Conservation (phyloP, 495 filamentous ascomycete genomes). For the Pyrenula massariospora region DNA sequence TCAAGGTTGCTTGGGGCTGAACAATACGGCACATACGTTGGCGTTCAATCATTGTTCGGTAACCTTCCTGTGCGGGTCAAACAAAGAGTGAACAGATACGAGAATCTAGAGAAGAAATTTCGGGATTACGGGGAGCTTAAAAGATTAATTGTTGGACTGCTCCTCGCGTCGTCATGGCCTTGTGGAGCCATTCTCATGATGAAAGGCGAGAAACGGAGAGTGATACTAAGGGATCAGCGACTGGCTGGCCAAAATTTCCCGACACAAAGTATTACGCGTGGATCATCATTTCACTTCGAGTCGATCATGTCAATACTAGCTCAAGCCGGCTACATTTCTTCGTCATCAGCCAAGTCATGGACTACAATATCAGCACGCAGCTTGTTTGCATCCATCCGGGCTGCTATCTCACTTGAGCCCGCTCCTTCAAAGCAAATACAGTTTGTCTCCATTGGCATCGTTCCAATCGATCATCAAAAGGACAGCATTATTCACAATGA, state of each 20-base stretch:
- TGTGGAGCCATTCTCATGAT: constrained; percentile 6
- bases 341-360: constrained; percentile 43
- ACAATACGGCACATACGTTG: constrained; percentile 65
- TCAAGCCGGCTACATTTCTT: constrained; percentile 51
- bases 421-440: constrained; percentile 61
- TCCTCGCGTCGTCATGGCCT: constrained; percentile 48
- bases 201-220: not conserved
- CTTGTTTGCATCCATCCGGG: constrained; percentile 44
- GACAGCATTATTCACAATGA: constrained; percentile 65
- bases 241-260: not conserved
- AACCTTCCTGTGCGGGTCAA: constrained; percentile 96
- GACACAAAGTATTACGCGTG: not conserved
- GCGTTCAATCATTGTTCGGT: constrained; percentile 80
- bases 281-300: constrained; percentile 13
- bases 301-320: constrained; percentile 43
- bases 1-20: constrained; percentile 45
- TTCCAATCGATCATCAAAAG: constrained; percentile 40
- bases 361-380: constrained; percentile 54
- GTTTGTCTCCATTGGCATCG: constrained; percentile 65
- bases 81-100: constrained; percentile 43
- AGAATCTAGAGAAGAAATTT: constrained; percentile 44
- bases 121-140: constrained; percentile 60
- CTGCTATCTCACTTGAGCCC: constrained; percentile 58
- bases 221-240: not conserved
- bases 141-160: constrained; percentile 43